These are phyloP conservation scores for Aspergillus unguis DNA, from an alignment of 2,329 filamentous ascomycete species.

Conservation along the genomic window DNA sequence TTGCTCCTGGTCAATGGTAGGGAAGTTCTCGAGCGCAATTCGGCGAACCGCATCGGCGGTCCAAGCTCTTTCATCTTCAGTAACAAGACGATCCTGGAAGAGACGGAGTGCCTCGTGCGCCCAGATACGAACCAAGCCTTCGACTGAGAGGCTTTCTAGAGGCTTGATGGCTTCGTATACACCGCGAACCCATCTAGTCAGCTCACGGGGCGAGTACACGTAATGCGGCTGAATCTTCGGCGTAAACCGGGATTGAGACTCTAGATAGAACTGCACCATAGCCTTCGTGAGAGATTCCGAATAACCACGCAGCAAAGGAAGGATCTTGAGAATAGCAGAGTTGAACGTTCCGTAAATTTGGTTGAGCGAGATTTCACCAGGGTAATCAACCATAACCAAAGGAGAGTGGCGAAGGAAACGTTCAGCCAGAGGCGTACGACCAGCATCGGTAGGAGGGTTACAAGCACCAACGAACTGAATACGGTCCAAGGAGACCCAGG, in stretches of 20 bases:
- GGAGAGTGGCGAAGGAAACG: slow-evolving; percentile 94
- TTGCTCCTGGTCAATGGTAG: slow-evolving; percentile 85
- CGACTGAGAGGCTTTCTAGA: slow-evolving; percentile 79
- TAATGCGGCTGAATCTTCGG: slow-evolving; percentile 97
- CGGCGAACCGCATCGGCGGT: slow-evolving; percentile 82
- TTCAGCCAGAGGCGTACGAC: slow-evolving; percentile 88
- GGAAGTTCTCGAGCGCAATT: slow-evolving; percentile 88
- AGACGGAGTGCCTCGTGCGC: slow-evolving; percentile 93
- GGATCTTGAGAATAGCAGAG: slow-evolving; percentile 90
- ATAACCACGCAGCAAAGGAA: slow-evolving; percentile 91
- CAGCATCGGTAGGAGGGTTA: slow-evolving; percentile 95
- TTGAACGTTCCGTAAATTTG: slow-evolving; percentile 99
- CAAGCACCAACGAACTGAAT: slow-evolving; percentile 99
- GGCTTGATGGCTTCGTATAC: slow-evolving; percentile 96
- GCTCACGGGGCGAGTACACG: slow-evolving; percentile 96
- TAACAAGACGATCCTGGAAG: slow-evolving; percentile 95
- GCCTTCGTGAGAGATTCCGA: slow-evolving; percentile 90
- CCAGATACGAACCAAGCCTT: slow-evolving; percentile 95
- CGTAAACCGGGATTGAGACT: slow-evolving; percentile 92
- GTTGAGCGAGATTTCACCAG: slow-evolving; percentile 85
- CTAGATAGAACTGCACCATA: slow-evolving; percentile 95
- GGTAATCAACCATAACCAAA: slow-evolving; percentile 99
- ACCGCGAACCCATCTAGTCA: slow-evolving; percentile 96
- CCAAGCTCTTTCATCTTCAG: slow-evolving; percentile 91
- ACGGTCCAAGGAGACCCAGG: slow-evolving; percentile 94